Evolutionary conservation across 495 filamentous ascomycete genomes (phyloP).

Genomic region (Trichoderma erinaceum): DNA sequence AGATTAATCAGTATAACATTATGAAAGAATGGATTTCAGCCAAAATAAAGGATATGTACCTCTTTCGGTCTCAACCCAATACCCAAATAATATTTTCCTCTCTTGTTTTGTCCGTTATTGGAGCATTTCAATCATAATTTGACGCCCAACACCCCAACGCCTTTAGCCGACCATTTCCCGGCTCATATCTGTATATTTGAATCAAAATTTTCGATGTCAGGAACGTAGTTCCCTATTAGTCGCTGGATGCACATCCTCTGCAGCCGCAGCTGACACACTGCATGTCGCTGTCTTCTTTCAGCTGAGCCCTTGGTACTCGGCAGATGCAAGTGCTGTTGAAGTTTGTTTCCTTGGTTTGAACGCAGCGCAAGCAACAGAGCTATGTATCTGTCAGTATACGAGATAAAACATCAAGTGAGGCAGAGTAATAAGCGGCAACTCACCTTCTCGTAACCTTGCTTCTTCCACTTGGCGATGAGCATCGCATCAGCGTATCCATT

Average conservation of each 20-base stretch:
- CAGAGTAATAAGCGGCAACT: constrained; percentile 18
- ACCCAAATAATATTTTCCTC: constrained; percentile 16
- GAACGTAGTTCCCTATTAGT: constrained; percentile 38
- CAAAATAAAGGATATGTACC: constrained; percentile 12
- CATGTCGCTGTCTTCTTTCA: constrained; percentile 85
- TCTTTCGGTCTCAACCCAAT: constrained; percentile 3
- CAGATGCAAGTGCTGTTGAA: constrained; percentile 98
- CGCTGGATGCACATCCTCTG: constrained; percentile 79
- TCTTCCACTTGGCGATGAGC: constrained; percentile 99
- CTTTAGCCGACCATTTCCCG: not conserved
- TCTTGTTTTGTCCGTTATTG: not conserved
- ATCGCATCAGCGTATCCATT: constrained; percentile 91
- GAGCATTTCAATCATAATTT: not conserved
- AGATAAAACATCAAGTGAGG: not conserved
- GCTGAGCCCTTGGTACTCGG: constrained; percentile 82
- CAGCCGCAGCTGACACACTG: constrained; percentile 98
- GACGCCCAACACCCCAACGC: not conserved
- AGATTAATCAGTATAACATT: constrained; percentile 2
- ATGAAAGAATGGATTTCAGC: constrained; percentile 1
- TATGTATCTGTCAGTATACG: constrained; percentile 29
- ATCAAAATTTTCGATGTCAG: not conserved
- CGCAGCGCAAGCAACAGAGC: constrained; percentile 91
- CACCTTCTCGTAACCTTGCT: constrained; percentile 97
- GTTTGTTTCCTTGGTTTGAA: constrained; percentile 98
- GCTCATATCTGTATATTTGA: not conserved